Percentiles rank a stretch among this genome's conserved stretches.
phyloP scores from a whole-genome alignment of 345 rosid genomes.

The Salix purpurea region DNA sequence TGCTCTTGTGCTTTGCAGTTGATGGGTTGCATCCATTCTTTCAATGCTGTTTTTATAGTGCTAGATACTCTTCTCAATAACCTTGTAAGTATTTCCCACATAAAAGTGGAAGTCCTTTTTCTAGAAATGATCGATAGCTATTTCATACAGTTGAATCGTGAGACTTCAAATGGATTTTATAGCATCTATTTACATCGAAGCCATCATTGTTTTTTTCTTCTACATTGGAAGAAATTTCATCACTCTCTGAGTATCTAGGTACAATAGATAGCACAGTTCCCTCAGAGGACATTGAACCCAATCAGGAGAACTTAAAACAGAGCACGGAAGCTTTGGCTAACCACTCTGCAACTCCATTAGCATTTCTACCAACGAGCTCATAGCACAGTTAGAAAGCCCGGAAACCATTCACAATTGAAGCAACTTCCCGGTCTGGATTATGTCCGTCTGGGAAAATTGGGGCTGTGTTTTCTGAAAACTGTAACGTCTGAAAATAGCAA shows the following conservation, averaged over 20 bases:
- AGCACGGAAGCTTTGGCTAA: background rate
- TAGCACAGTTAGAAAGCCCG: background rate
- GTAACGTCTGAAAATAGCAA: too few species aligned
- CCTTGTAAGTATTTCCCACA: constrained; percentile 49
- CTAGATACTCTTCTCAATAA: constrained; percentile 61
- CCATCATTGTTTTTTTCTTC: background rate
- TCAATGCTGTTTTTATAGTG: constrained; percentile 57
- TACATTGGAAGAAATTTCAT: background rate
- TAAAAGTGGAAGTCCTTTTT: background rate
- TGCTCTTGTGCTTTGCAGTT: constrained; percentile 38
- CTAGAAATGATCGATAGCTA: too few species aligned
- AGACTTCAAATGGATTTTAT: background rate
- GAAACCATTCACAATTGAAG: background rate
- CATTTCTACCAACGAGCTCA: background rate
- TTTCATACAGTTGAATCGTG: background rate
- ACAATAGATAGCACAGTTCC: background rate
- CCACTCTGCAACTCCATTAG: background rate
- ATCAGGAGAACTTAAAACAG: background rate
- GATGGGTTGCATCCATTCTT: constrained; percentile 77
- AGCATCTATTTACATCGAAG: background rate
- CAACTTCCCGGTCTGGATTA: background rate
- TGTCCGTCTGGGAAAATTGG: too few species aligned
- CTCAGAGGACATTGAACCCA: background rate
- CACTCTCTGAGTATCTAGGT: background rate
- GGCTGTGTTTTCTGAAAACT: too few species aligned